Evolutionary conservation across 2,329 filamentous ascomycete genomes (phyloP).

Genomic region (Arthrobotrys musiformis): DNA sequence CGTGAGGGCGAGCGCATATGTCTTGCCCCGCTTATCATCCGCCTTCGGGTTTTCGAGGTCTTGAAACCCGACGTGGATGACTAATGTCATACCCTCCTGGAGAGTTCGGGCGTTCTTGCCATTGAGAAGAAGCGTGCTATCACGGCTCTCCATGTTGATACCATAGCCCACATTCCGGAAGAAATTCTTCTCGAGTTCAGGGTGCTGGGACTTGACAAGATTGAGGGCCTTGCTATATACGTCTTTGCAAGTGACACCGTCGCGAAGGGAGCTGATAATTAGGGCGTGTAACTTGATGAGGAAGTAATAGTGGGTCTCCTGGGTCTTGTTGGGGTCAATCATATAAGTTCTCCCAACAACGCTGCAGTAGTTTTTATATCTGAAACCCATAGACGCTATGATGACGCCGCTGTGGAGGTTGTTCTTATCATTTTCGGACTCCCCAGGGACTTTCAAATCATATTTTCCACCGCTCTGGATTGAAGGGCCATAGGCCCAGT

Average conservation of each 20-base stretch:
- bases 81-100: slow-evolving; percentile 97
- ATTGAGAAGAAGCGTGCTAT: slow-evolving; percentile 83
- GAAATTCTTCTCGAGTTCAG: slow-evolving; percentile 94
- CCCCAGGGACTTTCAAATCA: slow-evolving; percentile 82
- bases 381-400: slow-evolving; percentile 86
- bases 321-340: slow-evolving; percentile 93
- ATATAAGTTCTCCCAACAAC: slow-evolving; percentile 93
- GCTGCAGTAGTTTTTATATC: slow-evolving; percentile 96
- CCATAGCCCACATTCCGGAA: slow-evolving; percentile 90
- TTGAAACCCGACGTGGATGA: slow-evolving; percentile 86
- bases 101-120: slow-evolving; percentile 83
- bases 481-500: slow-evolving; percentile 91
- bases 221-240: slow-evolving; percentile 87
- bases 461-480: slow-evolving; percentile 97
- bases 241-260: slow-evolving; percentile 86
- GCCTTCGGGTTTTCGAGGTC: slow-evolving; percentile 88
- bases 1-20: slow-evolving; percentile 87
- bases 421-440: slow-evolving; percentile 78
- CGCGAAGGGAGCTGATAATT: slow-evolving; percentile 89
- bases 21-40: slow-evolving; percentile 88
- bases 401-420: slow-evolving; percentile 92
- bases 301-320: slow-evolving; percentile 93
- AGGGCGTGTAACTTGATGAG: slow-evolving; percentile 84
- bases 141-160: slow-evolving; percentile 90
- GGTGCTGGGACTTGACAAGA: slow-evolving; percentile 87